Evolutionary conservation across 331 rosid genomes (phyloP), one percentile per base, ranked within the genome.

Genomic region (Saraca asoca): DNA sequence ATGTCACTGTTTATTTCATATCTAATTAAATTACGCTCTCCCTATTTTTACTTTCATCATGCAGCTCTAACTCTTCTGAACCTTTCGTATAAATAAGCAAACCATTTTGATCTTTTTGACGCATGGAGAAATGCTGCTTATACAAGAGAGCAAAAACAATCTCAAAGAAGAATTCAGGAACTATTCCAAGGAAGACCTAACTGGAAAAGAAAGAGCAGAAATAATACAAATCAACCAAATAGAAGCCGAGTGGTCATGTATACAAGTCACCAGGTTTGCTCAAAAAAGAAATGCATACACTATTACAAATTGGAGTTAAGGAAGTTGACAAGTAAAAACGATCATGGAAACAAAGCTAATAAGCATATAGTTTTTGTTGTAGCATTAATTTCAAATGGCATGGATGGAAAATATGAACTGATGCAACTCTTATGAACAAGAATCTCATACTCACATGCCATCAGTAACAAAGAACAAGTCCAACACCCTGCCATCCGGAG

Each of bases 401-500:
- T 9, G 14, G 12, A 29, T 14, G 35, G 43, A 39, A 9, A 16
- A 20, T 46, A 39, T 29, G 31, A 45, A 6, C 5, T 9, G 31
- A 37, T 45, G 44, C 19, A 4, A 55, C 49, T 50, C 58, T 68
- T 11, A 12, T 51, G 41, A 51, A 58, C 5, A 39, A 54, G 51
- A 71, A 57, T 62, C 76, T 14, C 13, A 72, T 39, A 76, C 97
- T 88, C 46, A 91, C 97, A 91, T 53, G 75, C 79, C 83, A 69
- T 91, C 97, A 0, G 93, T 91, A 77, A 91, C 80, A 79, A 91
- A 88, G 85, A 91, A 88, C 66, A 91, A 62, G 59, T 88, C 91
- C 43, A 91, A 78, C 58, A 82, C 97, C 78, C 84, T 82, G 61
- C 95, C 95, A 73, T 88, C 97, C 0, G 97, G 97, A 5, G 97